phyloP scores from a whole-genome alignment of 2,329 filamentous ascomycete species.

The Colletotrichum ledebouriae region DNA sequence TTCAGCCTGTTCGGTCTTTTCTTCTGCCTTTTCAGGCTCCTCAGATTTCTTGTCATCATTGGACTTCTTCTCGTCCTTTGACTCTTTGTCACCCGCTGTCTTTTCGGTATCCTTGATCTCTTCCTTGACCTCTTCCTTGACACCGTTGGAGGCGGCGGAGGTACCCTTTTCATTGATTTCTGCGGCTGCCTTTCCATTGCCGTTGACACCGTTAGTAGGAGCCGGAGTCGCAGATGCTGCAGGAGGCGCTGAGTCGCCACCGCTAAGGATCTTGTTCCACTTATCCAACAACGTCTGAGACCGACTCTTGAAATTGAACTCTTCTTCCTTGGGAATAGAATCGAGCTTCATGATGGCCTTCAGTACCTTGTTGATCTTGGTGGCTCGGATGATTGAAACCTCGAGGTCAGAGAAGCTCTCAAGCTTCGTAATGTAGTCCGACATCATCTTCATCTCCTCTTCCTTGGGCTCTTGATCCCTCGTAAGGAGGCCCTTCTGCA shows the following conservation, averaged over 20 bases:
- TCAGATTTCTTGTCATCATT: constrained; percentile 52
- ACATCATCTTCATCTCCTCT: constrained; percentile 84
- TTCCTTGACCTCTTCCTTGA: constrained; percentile 55
- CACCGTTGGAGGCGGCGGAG: constrained; percentile 53
- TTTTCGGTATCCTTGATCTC: constrained; percentile 52
- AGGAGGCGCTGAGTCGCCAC: constrained; percentile 61
- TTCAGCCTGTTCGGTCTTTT: constrained; percentile 47
- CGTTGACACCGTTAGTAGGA: constrained; percentile 63
- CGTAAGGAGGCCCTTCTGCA: constrained; percentile 93
- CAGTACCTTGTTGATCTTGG: constrained; percentile 99
- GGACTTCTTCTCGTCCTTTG: constrained; percentile 48
- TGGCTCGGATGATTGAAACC: constrained; percentile 86
- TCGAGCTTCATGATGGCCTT: constrained; percentile 93
- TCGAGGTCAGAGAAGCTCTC: constrained; percentile 86
- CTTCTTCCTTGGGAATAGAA: constrained; percentile 87
- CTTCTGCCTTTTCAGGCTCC: constrained; percentile 50
- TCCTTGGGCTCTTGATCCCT: constrained; percentile 88
- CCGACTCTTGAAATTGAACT: constrained; percentile 89
- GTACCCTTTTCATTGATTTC: constrained; percentile 55
- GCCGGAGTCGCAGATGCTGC: constrained; percentile 49
- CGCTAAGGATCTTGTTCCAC: constrained; percentile 88
- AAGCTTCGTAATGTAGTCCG: constrained; percentile 82
- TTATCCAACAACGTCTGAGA: constrained; percentile 84
- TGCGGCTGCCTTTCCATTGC: constrained; percentile 55
- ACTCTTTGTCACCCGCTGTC: constrained; percentile 44